Base-by-base conservation (phyloP, 768 basidiomycete genomes). In the Psilocybe cubensis region DNA sequence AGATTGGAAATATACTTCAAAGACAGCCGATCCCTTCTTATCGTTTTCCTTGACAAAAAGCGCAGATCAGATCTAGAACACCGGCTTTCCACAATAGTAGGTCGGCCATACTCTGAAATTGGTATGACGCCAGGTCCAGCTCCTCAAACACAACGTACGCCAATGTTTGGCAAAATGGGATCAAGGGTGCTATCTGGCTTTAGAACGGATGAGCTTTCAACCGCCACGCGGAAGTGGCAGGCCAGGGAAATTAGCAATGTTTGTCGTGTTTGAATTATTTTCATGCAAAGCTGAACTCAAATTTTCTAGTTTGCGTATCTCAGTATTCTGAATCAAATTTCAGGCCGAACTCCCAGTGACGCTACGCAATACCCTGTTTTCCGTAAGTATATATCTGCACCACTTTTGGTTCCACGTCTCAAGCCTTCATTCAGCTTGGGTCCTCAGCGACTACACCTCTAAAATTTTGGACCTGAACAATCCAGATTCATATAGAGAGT, bases 351-450 rank as follows among this genome's bases (percentile, higher is more conserved):
- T 3, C 94, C 94, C 1, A 94, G 89, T 66, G 95, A 97, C 75
- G 93, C 95, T 9, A 96, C 96, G 0, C 94, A 96, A 63, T 97
- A 95, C 72, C 95, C 94, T 0, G 85, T 96, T 7, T 95, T 93
- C 61, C 92, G 91, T 92, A 64, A 48, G 89, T 72, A 17, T 28
- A 25, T 21, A 49, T 4, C 43, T 28, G 35, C 11, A 11, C 23
- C 8, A n/a, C 20, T 3, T 3, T 41, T 17, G 3, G 23, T 12
- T 3, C 4, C 10, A 4, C 7, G 35, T 14, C 17, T 29, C 14
- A 45, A 4, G 20, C 11, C 25, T 2, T 24, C 47, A 1, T 21
- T 44, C 73, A 93, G 91, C 96, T 11, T 98, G 96, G 96, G 86
- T 97, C 7, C 64, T 98, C 40, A 77, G 85, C 57, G 94, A 98